A percentile compares a stretch with the other conserved stretches of the same genome.
These are phyloP conservation scores for Asterochloris erici DNA, from an alignment of 139 green algal genomes.

Conservation along the genomic window DNA sequence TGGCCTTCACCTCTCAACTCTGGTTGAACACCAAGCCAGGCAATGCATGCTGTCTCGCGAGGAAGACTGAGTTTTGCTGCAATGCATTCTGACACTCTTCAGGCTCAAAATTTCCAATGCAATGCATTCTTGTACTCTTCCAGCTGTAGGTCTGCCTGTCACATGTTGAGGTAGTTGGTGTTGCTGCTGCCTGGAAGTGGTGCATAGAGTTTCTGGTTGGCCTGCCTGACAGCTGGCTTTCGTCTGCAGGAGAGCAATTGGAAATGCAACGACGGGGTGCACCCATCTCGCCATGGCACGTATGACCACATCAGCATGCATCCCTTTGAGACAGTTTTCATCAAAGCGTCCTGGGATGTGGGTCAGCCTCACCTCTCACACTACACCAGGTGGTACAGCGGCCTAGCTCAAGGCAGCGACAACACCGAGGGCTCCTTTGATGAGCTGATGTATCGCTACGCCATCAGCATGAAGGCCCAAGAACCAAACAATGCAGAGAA, in stretches of 20 bases:
- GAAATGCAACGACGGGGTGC: conserved; percentile 73
- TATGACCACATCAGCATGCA: conserved; percentile 74
- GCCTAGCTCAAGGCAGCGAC: conserved; percentile 35
- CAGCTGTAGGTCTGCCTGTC: too few species aligned
- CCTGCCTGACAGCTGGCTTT: too few species aligned
- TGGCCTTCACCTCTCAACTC: too few species aligned
- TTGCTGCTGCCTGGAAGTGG: too few species aligned
- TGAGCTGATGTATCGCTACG: conserved; percentile 60
- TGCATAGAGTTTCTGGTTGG: too few species aligned
- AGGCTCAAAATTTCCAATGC: too few species aligned
- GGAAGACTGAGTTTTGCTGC: too few species aligned
- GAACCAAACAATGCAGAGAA: conserved; percentile 31
- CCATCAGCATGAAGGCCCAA: conserved; percentile 36
- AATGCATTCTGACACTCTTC: too few species aligned
- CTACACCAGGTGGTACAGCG: conserved; percentile 47
- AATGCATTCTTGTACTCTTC: too few species aligned
- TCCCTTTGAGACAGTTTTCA: conserved; percentile 75
- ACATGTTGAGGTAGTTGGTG: too few species aligned
- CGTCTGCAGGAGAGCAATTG: conserved; percentile 33
- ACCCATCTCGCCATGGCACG: conserved; percentile 66
- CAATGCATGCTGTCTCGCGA: too few species aligned
- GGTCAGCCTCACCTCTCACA: conserved; percentile 59
- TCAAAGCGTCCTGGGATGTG: conserved; percentile 78
- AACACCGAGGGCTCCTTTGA: conserved; percentile 61
- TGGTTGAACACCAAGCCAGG: too few species aligned